Evolutionary conservation across 1,139 yeast genomes (phyloP).

Genomic region (Kodamaea ohmeri): DNA sequence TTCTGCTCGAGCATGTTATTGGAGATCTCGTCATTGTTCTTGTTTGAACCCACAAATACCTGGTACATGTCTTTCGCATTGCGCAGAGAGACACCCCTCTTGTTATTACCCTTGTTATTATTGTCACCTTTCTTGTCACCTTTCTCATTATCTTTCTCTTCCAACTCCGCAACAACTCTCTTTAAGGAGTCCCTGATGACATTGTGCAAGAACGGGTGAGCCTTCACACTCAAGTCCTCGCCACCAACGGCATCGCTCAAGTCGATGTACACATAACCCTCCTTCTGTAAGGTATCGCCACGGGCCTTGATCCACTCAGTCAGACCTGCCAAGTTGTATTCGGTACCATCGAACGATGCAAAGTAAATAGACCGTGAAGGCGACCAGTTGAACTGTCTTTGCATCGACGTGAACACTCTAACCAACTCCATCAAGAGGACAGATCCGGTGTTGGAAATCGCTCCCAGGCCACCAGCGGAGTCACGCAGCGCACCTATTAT

Average conservation of each 20-base stretch:
- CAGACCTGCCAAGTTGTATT: slow-evolving; percentile 81
- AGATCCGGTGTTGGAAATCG: slow-evolving; percentile 72
- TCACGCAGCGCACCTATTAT: slow-evolving; percentile 86
- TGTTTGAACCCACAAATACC: slow-evolving; percentile 26
- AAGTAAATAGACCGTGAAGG: slow-evolving; percentile 83
- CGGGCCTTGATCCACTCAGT: slow-evolving; percentile 73
- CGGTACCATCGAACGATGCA: slow-evolving; percentile 82
- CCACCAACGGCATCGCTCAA: slow-evolving; percentile 74
- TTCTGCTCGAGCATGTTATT: slow-evolving; percentile 51
- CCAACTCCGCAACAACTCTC: slow-evolving; percentile 33
- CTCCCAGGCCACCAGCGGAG: slow-evolving; percentile 68
- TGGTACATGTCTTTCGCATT: slow-evolving; percentile 26
- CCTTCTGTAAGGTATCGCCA: slow-evolving; percentile 49
- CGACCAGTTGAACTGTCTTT: slow-evolving; percentile 67
- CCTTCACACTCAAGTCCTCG: slow-evolving; percentile 50
- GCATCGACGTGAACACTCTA: slow-evolving; percentile 66
- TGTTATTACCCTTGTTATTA: slow-evolving; percentile 9
- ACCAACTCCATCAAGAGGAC: slow-evolving; percentile 70
- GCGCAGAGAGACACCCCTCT: slow-evolving; percentile 12
- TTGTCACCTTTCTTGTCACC: slow-evolving; percentile 1
- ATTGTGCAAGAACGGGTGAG: slow-evolving; percentile 64
- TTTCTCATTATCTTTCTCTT: slow-evolving; percentile 5
- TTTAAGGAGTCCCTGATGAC: slow-evolving; percentile 41
- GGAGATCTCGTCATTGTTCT: slow-evolving; percentile 27
- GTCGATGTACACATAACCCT: slow-evolving; percentile 74